These are phyloP conservation scores for Bruguiera hainesii DNA, from an alignment of 441 rosid genomes.

Conservation along the genomic window DNA sequence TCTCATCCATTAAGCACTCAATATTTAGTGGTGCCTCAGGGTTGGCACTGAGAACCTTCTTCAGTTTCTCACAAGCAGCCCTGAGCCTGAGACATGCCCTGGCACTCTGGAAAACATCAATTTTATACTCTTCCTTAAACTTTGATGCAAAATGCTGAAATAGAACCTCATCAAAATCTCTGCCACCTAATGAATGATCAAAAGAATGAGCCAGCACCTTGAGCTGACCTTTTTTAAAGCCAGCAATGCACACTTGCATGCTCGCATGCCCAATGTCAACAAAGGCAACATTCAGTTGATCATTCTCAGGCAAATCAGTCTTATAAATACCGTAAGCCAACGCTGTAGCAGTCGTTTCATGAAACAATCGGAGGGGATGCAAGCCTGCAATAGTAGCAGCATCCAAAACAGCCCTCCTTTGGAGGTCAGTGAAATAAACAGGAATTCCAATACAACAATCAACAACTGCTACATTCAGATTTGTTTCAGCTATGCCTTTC, in stretches of 20 bases:
- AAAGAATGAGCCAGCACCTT: conserved; percentile 72
- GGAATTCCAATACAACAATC: conserved; percentile 99
- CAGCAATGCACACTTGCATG: conserved; percentile 95
- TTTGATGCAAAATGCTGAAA: conserved; percentile 75
- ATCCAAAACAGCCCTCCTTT: conserved; percentile 90
- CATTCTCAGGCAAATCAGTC: conserved; percentile 90
- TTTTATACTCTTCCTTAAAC: conserved; percentile 84
- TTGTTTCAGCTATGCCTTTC: conserved; percentile 84
- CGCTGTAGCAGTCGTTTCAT: conserved; percentile 95
- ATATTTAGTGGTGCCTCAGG: conserved; percentile 86
- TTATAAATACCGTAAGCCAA: conserved; percentile 96
- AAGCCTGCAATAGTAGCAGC: conserved; percentile 96
- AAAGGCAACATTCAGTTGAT: conserved; percentile 81
- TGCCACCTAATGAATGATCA: conserved; percentile 83
- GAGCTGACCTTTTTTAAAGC: conserved; percentile 81
- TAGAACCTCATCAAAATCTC: conserved; percentile 91
- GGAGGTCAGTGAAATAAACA: conserved; percentile 86
- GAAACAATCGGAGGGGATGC: conserved; percentile 79
- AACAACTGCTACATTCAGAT: conserved; percentile 75
- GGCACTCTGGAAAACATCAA: conserved; percentile 84
- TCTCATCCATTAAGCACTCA: conserved; percentile 97
- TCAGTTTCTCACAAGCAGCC: conserved; percentile 82
- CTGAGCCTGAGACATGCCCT: conserved; percentile 85
- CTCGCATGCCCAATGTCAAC: conserved; percentile 92
- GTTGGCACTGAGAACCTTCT: conserved; percentile 95